Evolutionary conservation across 495 filamentous ascomycete species (phyloP).

Genomic region (Aspergillus sclerotioniger): DNA sequence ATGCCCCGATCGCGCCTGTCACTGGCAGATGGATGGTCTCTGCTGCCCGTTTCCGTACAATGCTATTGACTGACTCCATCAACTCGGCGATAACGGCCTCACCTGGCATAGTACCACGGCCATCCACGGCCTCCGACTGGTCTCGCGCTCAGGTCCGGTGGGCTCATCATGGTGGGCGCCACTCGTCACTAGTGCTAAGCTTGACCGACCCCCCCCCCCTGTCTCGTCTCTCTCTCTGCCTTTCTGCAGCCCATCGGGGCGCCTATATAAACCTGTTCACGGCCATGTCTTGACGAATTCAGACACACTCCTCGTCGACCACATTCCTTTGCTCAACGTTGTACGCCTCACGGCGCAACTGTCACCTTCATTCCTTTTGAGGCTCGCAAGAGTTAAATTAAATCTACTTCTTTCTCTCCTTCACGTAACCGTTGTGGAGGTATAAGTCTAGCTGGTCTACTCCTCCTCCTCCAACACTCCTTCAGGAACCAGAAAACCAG

Average conservation of each 20-base stretch:
- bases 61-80: too few species aligned
- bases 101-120: constrained; percentile 24
- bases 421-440: background rate
- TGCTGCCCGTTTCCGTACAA: background rate
- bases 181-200: constrained; percentile 11
- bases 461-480: constrained; percentile 11
- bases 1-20: too few species aligned
- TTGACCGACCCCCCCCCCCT: constrained; percentile 1
- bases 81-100: too few species aligned
- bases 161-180: constrained; percentile 21
- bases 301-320: background rate
- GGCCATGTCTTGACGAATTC: background rate
- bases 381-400: background rate
- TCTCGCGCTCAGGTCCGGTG: constrained; percentile 37
- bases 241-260: background rate
- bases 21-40: background rate
- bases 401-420: constrained; percentile 2
- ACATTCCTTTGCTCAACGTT: constrained; percentile 2
- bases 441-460: background rate
- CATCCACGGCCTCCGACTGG: constrained; percentile 20
- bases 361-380: background rate
- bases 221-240: constrained; percentile 6
- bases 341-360: background rate
- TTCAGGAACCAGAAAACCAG: constrained; percentile 6
- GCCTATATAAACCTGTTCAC: background rate